Conservation (phyloP, 1,139 yeast species). For the Geotrichum bryndzae region DNA sequence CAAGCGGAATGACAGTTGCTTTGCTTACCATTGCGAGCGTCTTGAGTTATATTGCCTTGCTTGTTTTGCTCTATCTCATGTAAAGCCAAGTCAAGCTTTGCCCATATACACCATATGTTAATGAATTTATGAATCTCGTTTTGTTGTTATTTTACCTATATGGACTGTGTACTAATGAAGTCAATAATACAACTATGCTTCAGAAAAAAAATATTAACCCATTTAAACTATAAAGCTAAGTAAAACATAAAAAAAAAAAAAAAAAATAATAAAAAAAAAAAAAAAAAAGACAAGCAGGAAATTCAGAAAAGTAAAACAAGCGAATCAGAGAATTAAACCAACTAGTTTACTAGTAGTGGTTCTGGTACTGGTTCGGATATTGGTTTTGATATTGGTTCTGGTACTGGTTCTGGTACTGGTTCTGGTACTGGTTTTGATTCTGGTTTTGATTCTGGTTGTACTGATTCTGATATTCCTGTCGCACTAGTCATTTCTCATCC, state of each 20-base stretch:
- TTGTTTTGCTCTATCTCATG: slow-evolving; percentile 21
- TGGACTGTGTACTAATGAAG: background rate
- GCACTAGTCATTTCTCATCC: slow-evolving; percentile 23
- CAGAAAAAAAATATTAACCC: background rate
- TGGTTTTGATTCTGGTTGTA: background rate
- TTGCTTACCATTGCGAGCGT: slow-evolving; percentile 28
- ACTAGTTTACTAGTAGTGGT: background rate
- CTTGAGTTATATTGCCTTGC: slow-evolving; percentile 27
- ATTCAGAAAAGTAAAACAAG: too few species aligned
- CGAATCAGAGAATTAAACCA: background rate
- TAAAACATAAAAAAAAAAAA: background rate
- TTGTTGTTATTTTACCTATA: background rate
- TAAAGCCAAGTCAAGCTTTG: background rate
- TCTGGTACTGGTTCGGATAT: background rate
- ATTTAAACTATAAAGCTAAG: background rate
- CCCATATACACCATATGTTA: too few species aligned
- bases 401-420: too few species aligned
- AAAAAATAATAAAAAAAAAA: background rate
- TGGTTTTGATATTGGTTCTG: background rate
- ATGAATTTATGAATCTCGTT: too few species aligned
- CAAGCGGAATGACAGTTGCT: slow-evolving; percentile 33
- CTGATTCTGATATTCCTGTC: background rate
- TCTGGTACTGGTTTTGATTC: background rate
- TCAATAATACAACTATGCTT: background rate
- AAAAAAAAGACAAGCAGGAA: background rate